These are phyloP conservation scores for Phytophthora podocarpi DNA, from an alignment of 352 stramenopile genomes.

Conservation along the genomic window DNA sequence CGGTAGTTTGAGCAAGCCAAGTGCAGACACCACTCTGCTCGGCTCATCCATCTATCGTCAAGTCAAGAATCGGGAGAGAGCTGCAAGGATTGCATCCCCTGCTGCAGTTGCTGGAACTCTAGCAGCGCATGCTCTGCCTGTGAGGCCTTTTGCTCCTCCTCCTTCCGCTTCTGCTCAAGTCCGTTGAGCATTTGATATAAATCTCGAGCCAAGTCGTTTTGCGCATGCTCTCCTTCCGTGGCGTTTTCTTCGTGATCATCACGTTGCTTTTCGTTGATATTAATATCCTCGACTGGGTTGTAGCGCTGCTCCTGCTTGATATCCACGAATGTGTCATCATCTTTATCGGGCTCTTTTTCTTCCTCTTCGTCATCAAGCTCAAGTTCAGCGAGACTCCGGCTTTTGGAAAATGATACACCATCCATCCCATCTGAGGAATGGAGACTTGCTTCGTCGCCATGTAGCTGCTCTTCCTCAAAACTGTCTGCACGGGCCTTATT, in stretches of 20 bases:
- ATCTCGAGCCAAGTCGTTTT: conserved; percentile 53
- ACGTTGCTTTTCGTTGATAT: conserved; percentile 1
- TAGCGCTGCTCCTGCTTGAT: conserved; percentile 9
- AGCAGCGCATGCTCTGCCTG: conserved; percentile 52
- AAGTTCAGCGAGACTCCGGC: conserved; percentile 10
- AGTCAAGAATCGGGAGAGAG: conserved; percentile 28
- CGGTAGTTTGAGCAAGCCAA: conserved; percentile 4
- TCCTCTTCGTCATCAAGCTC: conserved; percentile 41
- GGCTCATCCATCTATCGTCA: conserved; percentile 4
- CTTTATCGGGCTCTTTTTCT: conserved; percentile 33
- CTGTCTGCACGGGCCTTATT: conserved; percentile 1
- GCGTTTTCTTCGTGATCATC: conserved; percentile 8
- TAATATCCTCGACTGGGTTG: neutral
- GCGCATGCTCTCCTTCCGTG: neutral
- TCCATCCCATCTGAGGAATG: conserved; percentile 1
- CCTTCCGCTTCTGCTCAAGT: conserved; percentile 60
- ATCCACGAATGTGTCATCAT: conserved; percentile 10
- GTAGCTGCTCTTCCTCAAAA: conserved; percentile 11
- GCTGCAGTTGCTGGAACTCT: conserved; percentile 57
- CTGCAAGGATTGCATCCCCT: conserved; percentile 37
- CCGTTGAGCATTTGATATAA: conserved; percentile 64
- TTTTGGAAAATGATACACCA: conserved; percentile 1
- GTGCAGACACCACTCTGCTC: neutral
- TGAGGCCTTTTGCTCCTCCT: conserved; percentile 68
- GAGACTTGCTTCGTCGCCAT: neutral